Conservation (phyloP, 78 protist species). For the Anaeramoeba flamelloides region DNA sequence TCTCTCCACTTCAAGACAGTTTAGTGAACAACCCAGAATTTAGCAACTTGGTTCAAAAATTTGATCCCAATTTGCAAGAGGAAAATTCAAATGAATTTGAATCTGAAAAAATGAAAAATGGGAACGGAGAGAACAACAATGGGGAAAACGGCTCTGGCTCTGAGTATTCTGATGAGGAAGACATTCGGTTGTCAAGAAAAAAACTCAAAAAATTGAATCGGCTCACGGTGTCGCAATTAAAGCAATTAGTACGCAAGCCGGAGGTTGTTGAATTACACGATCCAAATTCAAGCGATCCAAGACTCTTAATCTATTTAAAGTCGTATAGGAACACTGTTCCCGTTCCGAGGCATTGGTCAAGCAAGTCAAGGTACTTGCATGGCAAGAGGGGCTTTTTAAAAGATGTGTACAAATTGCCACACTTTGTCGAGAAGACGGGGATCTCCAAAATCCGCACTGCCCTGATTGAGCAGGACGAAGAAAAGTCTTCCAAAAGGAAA, state of each 20-base stretch:
- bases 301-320: slow-evolving; percentile 68
- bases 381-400: slow-evolving; percentile 79
- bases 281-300: slow-evolving; percentile 72
- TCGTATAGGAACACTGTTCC: slow-evolving; percentile 55
- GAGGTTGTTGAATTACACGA: slow-evolving; percentile 58
- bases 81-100: too few species aligned
- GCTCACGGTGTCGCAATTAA: slow-evolving; percentile 62
- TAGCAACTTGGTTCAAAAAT: too few species aligned
- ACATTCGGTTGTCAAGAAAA: slow-evolving; percentile 33
- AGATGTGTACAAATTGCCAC: slow-evolving; percentile 67
- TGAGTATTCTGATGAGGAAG: not conserved
- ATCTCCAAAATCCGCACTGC: slow-evolving; percentile 67
- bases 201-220: slow-evolving; percentile 34
- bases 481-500: slow-evolving; percentile 37
- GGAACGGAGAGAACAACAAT: slow-evolving; percentile 5
- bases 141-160: slow-evolving; percentile 5
- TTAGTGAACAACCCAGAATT: too few species aligned
- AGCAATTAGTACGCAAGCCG: slow-evolving; percentile 49
- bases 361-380: slow-evolving; percentile 79
- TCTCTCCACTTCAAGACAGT: too few species aligned
- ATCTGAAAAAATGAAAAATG: too few species aligned
- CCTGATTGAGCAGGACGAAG: slow-evolving; percentile 32
- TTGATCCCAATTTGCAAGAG: too few species aligned
- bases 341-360: slow-evolving; percentile 92
- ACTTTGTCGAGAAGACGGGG: slow-evolving; percentile 88